Evolutionary conservation across 768 basidiomycete genomes (phyloP), one percentile per base, ranked within the genome.

Genomic region (Aureoboletus auriporus): DNA sequence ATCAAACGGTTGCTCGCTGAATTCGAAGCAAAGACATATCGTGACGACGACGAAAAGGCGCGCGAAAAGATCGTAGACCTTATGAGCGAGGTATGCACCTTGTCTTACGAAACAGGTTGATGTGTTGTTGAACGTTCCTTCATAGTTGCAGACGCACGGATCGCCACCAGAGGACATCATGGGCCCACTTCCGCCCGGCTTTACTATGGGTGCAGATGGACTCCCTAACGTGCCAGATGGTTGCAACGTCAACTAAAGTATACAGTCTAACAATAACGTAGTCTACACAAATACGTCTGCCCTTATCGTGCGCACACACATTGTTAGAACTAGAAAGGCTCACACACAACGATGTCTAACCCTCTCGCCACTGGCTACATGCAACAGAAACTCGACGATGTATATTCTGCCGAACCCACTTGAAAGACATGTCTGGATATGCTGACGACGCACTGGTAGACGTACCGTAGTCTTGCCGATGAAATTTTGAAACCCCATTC

Each of bases 131-230:
- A 51, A 20, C 30, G 6, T n/a, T 2, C 6, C 13, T 9, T 46
- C 40, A 17, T 39, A 63, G 60, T 8, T 93, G 76, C 90, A 93
- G 75, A 70, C 73, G 4, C 75, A 81, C 47, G 90, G 91, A 6
- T 77, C 84, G 4, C 91, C 89, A 0, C 91, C 91, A 3, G 60
- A 78, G 16, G 88, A 89, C 57, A 76, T 93, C 42, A 91, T 93
- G 86, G 91, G 89, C 1, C 78, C 82, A 0, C 71, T 93, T 41
- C 91, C 91, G 0, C 77, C 86, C 3, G 88, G 86, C n/a, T 66
- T 80, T 27, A 72, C 68, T 7, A 53, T 83, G 23, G 80, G 78
- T 0, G 40, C 71, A 2, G 83, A 86, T 42, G 83, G 82, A 11
- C 60, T 75, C 50, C 80, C 78, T 5, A 63, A 74, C 35, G 42